Conservation (phyloP, 495 filamentous ascomycete species). For the Cercophora scortea region DNA sequence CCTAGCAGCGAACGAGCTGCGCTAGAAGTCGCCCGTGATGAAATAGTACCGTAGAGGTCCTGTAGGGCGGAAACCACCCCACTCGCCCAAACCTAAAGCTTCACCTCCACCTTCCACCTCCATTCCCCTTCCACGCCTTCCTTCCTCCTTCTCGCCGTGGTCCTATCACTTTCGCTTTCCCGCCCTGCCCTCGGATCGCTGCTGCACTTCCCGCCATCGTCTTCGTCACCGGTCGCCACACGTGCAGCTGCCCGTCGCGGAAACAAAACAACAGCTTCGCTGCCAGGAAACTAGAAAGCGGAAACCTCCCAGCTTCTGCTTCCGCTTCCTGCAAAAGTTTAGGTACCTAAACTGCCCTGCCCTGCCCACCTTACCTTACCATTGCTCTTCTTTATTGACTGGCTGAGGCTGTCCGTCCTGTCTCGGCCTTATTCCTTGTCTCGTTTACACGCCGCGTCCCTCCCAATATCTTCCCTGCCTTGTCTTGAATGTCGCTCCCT, state of each 20-base stretch:
- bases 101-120: slow-evolving; percentile 12
- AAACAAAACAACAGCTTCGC: no score
- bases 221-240: slow-evolving; percentile 1
- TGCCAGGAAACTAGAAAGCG: neutral
- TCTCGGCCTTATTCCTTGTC: slow-evolving; percentile 10
- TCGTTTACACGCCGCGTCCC: neutral
- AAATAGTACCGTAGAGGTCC: neutral
- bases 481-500: neutral
- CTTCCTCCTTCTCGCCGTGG: neutral
- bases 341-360: neutral
- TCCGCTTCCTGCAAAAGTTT: neutral
- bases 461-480: neutral
- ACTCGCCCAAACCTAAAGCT: slow-evolving; percentile 26
- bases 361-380: neutral
- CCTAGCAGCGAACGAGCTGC: neutral
- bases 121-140: slow-evolving; percentile 13
- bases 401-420: neutral
- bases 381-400: neutral
- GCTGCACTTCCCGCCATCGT: neutral
- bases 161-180: slow-evolving; percentile 1
- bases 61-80: slow-evolving; percentile 26
- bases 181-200: neutral
- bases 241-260: neutral
- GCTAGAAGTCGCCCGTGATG: neutral
- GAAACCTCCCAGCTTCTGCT: neutral